Base-by-base conservation (phyloP, 192 early-diverging fungal species). In the Backusella tuberculispora region DNA sequence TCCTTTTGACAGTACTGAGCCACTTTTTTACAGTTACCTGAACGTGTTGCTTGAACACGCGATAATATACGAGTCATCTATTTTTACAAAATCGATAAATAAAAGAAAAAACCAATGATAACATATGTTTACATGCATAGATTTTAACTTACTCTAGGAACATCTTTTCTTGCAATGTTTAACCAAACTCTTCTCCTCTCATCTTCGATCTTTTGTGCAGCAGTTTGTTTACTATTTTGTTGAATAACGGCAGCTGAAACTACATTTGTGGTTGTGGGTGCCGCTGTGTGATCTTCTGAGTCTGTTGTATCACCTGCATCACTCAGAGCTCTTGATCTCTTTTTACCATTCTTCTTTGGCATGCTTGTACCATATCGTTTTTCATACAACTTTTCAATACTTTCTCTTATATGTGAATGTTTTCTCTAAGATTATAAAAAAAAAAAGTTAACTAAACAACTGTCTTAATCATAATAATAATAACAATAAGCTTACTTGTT, bases 1-100 rank as follows among this genome's bases (percentile, higher is more conserved):
- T 95, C 93, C 37, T 91, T 90, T 78, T 94, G 91, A 78, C 91
- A 91, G 41, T 90, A 79, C 63, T 91, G 89, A 3, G 88, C 85
- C 9, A 95, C 81, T 71, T 91, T 92, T 56, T 90, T 90, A 78
- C 89, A 88, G 71, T 93, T 95, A 40, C 82, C 84, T 19, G 77
- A 26, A 24, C 81, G 83, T 9, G 84, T 83, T 0, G 85, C 78
- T 21, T 81, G 82, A 0, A 82, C 75, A 17, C 80, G 81, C 50
- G 80, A 74, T 3, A 89, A 71, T 66, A 89, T 85, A 29, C 86
- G 85, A 34, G 81, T 70, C 71, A 86, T 80, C 85, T 60, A 60
- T 10, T 60, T 53, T 53, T 48, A 19, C 5, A 48, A 48, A 5
- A 85, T 74, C 29, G 34, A 48, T n/a, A 50, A 69, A 66, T 47